Conservation (phyloP, 371 early-diverging fungal genomes). For the Sporodiniella umbellata region DNA sequence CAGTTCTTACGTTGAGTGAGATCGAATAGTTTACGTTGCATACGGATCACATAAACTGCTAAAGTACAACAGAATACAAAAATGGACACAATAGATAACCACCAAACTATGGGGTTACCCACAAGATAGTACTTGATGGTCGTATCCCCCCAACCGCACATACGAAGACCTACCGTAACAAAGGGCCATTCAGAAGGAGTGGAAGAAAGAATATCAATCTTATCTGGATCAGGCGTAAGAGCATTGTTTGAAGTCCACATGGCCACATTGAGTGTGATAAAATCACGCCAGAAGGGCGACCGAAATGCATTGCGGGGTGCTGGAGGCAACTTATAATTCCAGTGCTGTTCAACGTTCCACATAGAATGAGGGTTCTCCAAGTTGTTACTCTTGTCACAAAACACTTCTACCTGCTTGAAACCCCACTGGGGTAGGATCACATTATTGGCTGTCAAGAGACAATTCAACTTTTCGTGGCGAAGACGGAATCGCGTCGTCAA, state of each 20-base stretch:
- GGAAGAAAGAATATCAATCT: slow-evolving; percentile 89
- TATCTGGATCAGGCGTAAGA: slow-evolving; percentile 94
- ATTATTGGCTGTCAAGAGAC: slow-evolving; percentile 78
- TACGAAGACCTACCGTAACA: slow-evolving; percentile 88
- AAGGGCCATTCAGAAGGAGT: slow-evolving; percentile 96
- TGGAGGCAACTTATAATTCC: slow-evolving; percentile 68
- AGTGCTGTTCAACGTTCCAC: slow-evolving; percentile 98
- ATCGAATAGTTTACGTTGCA: slow-evolving; percentile 69
- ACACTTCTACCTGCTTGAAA: slow-evolving; percentile 94
- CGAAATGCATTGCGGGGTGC: slow-evolving; percentile 64
- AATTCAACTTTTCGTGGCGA: slow-evolving; percentile 75
- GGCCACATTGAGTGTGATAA: slow-evolving; percentile 92
- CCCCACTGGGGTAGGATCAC: slow-evolving; percentile 97
- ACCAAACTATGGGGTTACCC: slow-evolving; percentile 98
- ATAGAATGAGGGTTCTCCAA: slow-evolving; percentile 62
- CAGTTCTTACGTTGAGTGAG: slow-evolving; percentile 40
- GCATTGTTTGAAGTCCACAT: slow-evolving; percentile 99
- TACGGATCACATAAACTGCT: slow-evolving; percentile 61
- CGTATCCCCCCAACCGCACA: slow-evolving; percentile 96
- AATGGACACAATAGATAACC: slow-evolving; percentile 74
- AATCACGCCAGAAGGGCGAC: slow-evolving; percentile 81
- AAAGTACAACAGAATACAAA: slow-evolving; percentile 45
- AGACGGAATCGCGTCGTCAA: slow-evolving; percentile 92
- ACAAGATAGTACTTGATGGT: slow-evolving; percentile 92
- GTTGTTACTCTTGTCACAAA: slow-evolving; percentile 74